These are phyloP conservation scores for Tolypocladium tropicale DNA, from an alignment of 2,329 filamentous ascomycete species.

Conservation along the genomic window DNA sequence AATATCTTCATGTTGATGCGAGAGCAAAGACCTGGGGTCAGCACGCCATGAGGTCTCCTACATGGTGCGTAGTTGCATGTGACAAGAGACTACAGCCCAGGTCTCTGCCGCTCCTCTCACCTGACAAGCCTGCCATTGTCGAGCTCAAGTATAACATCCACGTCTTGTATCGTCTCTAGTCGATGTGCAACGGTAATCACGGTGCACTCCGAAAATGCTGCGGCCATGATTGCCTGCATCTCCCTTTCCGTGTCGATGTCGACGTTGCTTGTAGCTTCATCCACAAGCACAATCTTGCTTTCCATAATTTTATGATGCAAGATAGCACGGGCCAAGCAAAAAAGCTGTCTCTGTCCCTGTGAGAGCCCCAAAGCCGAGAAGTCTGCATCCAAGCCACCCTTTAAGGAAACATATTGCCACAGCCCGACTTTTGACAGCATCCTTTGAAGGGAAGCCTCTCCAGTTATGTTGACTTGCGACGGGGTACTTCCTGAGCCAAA, in stretches of 20 bases:
- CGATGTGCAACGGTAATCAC: slow-evolving; percentile 2
- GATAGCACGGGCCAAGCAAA: slow-evolving; percentile 7
- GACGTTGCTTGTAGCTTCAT: slow-evolving; percentile 6
- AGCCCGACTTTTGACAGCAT: slow-evolving; percentile 6
- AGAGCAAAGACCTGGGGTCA: too few relatives aligned
- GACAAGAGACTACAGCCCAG: too few relatives aligned
- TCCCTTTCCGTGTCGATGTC: slow-evolving; percentile 1
- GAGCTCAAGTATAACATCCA: not conserved
- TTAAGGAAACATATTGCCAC: not conserved
- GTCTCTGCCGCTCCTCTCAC: not conserved
- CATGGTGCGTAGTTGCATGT: too few relatives aligned
- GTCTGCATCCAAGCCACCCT: slow-evolving; percentile 6
- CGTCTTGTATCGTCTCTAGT: slow-evolving; percentile 1
- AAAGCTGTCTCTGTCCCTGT: slow-evolving; percentile 9
- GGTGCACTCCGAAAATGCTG: slow-evolving; percentile 2
- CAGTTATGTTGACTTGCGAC: not conserved
- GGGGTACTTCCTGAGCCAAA: not conserved
- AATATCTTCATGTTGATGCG: too few relatives aligned
- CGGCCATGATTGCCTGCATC: not conserved
- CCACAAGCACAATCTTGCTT: slow-evolving; percentile 1
- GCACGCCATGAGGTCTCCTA: too few relatives aligned
- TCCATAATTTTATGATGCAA: not conserved
- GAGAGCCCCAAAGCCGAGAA: slow-evolving; percentile 5
- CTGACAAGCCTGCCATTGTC: not conserved
- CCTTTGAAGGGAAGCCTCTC: slow-evolving; percentile 1